A percentile compares a stretch with the other conserved stretches of the same genome.
phyloP scores from a whole-genome alignment of 257 asterid genomes.

The Scutellaria baicalensis region DNA sequence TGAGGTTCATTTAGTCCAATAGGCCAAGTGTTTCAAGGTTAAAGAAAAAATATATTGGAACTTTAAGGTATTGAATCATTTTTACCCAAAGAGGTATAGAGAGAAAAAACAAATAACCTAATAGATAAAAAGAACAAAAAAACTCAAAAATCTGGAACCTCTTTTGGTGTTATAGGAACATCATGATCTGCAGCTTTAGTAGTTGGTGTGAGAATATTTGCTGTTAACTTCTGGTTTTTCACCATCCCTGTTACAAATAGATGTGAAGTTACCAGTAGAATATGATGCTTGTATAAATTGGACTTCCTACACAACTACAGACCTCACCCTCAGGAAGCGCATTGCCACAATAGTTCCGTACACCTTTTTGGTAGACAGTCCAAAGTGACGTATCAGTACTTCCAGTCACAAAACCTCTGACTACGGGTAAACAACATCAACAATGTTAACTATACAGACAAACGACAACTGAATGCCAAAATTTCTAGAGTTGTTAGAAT shows the following conservation, averaged over 20 bases:
- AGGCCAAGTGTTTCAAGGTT: not conserved
- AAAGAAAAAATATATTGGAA: not conserved
- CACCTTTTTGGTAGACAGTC: conserved; percentile 86
- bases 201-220: conserved; percentile 83
- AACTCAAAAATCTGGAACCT: conserved; percentile 38
- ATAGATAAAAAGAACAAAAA: not conserved
- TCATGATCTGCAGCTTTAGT: conserved; percentile 96
- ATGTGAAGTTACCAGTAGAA: not conserved
- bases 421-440: conserved; percentile 28
- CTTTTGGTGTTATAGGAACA: conserved; percentile 83
- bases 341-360: conserved; percentile 84
- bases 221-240: conserved; percentile 69
- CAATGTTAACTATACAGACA: conserved; percentile 7
- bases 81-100: too few species aligned
- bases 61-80: not conserved
- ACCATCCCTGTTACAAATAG: conserved; percentile 52
- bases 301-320: conserved; percentile 15
- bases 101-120: not conserved
- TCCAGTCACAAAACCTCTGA: conserved; percentile 93
- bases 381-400: conserved; percentile 96
- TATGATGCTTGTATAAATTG: not conserved
- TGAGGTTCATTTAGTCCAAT: too few species aligned
- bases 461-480: not conserved
- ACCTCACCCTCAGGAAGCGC: conserved; percentile 83
- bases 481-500: not conserved